Evolutionary conservation across 148 eudicot species (phyloP), one percentile per base, ranked within the genome.

Genomic region (Chenopodium formosanum): DNA sequence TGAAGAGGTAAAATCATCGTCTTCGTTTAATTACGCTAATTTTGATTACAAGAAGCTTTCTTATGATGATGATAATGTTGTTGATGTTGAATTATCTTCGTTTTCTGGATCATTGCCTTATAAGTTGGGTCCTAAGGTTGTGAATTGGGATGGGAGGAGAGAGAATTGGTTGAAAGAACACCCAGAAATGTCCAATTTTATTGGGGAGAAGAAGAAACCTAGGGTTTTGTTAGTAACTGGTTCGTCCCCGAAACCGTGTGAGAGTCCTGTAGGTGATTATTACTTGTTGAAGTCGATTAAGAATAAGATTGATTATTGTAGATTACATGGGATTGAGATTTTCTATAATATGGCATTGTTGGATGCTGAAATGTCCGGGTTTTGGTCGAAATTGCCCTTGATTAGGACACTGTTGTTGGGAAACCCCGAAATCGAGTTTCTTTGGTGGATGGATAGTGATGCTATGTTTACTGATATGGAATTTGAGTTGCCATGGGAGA

Each of bases 381-480:
- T 85, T 70, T 79, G 80, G 85, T 80, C 82, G 9, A 85, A 82
- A 40, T 29, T 85, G 75, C 77, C 80, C 1, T 79, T 82, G 80
- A 85, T 82, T 75, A 74, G 80, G 83, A 82, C 31, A 11, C 60
- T 85, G 23, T 73, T 85, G 66, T 40, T 85, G 65, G 75, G 77
- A 0, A 82, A 75, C 2, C 85, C 80, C 2, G 85, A 85, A 69
- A 74, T 85, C 23, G 87, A 85, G 9, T 85, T 82, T 17, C 31
- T 85, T 9, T 88, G 92, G 92, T 90, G 93, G 93, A 90, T 90
- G 93, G 91, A 90, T 77, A 89, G 90, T 84, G 93, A 90, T 86
- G 93, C 90, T 2, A 77, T 90, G 93, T 90, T 90, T 69, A 90
- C 93, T 11, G 90, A 90, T 48, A 90, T 90, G 93, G 86, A 52